Evolutionary conservation across 805 yeast genomes (phyloP).

Genomic region (Starmerella vitae): DNA sequence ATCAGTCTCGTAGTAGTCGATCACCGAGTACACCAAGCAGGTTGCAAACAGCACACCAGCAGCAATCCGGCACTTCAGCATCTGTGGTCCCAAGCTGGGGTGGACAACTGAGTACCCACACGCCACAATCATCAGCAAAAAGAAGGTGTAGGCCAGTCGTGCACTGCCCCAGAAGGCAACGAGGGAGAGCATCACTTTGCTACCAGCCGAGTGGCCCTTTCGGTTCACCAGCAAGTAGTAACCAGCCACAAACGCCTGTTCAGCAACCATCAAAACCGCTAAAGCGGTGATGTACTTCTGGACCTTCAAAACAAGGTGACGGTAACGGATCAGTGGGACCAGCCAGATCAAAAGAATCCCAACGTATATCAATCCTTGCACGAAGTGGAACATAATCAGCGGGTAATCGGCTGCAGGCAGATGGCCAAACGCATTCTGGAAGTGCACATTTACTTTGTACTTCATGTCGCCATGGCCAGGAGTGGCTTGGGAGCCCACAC

Average conservation of each 20-base stretch:
- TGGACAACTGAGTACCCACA: constrained; percentile 91
- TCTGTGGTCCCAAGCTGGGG: constrained; percentile 66
- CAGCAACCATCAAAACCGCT: constrained; percentile 66
- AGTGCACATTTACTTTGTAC: constrained; percentile 60
- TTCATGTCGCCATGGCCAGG: constrained; percentile 25
- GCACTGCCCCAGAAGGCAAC: constrained; percentile 67
- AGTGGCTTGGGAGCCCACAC: constrained; percentile 59
- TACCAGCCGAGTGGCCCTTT: constrained; percentile 38
- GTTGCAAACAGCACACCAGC: constrained; percentile 44
- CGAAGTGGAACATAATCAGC: constrained; percentile 76
- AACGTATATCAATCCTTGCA: constrained; percentile 69
- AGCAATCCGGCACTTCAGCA: constrained; percentile 56
- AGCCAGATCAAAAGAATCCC: constrained; percentile 71
- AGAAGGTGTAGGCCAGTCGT: constrained; percentile 77
- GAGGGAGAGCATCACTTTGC: constrained; percentile 62
- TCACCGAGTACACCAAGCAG: constrained; percentile 41
- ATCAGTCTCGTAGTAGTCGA: constrained; percentile 33
- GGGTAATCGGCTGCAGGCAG: constrained; percentile 85
- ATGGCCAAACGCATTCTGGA: constrained; percentile 85
- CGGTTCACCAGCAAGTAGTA: constrained; percentile 73
- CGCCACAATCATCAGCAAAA: constrained; percentile 68
- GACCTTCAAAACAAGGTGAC: constrained; percentile 75
- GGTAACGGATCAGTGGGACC: constrained; percentile 71
- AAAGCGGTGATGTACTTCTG: constrained; percentile 85
- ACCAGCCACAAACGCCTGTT: constrained; percentile 81